Percentiles rank a stretch among this genome's conserved stretches.
Conservation (phyloP, 352 stramenopile species). For the Globisporangium megalacanthum region DNA sequence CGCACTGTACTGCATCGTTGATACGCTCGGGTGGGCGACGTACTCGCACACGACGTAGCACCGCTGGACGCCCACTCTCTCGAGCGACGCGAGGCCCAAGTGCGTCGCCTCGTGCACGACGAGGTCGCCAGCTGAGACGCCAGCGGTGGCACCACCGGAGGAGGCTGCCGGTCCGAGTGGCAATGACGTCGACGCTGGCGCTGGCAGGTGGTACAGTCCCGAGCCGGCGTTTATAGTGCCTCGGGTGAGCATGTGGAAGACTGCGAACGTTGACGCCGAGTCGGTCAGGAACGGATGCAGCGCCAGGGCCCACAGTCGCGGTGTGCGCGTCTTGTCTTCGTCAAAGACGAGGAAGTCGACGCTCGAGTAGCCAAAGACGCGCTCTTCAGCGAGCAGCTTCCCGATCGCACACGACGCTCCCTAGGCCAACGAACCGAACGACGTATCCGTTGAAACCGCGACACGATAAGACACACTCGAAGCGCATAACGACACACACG, state of each 20-base stretch:
- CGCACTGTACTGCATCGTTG: constrained; percentile 64
- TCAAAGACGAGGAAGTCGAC: constrained; percentile 75
- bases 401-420: constrained; percentile 51
- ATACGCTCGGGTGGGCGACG: constrained; percentile 74
- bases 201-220: constrained; percentile 28
- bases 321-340: constrained; percentile 37
- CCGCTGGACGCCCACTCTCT: constrained; percentile 22
- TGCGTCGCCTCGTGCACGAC: constrained; percentile 28
- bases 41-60: constrained; percentile 72
- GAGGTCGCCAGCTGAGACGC: constrained; percentile 5
- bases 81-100: constrained; percentile 11
- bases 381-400: constrained; percentile 26
- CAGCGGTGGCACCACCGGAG: neutral
- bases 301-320: constrained; percentile 67
- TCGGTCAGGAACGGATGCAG: constrained; percentile 77
- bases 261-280: constrained; percentile 63
- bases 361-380: constrained; percentile 78
- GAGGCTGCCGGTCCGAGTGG: neutral
- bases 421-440: neutral
- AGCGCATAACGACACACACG: neutral
- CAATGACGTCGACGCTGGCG: constrained; percentile 2
- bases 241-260: constrained; percentile 61
- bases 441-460: neutral
- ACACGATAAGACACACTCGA: neutral
- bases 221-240: constrained; percentile 31